A percentile compares a stretch with the other conserved stretches of the same genome.
Evolutionary conservation across 2,329 filamentous ascomycete genomes (phyloP).

Genomic region (Paraconiothyrium sp.): DNA sequence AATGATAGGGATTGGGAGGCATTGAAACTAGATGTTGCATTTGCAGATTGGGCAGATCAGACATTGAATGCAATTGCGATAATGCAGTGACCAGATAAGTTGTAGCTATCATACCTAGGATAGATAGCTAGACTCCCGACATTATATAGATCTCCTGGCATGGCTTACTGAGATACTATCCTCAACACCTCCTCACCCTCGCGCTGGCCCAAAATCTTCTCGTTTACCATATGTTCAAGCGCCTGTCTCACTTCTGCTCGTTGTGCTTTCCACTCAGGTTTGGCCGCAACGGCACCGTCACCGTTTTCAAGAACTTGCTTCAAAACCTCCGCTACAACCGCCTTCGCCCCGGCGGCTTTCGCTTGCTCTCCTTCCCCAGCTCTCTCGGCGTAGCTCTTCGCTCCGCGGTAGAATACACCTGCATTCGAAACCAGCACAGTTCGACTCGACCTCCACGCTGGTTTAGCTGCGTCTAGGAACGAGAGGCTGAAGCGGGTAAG

Average conservation of each 20-base stretch:
- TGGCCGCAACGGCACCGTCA: conserved; percentile 19
- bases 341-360: conserved; percentile 19
- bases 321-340: conserved; percentile 18
- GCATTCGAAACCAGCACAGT: conserved; percentile 46
- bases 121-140: too few species aligned
- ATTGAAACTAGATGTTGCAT: conserved; percentile 36
- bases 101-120: too few species aligned
- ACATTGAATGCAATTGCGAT: conserved; percentile 44
- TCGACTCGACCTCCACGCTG: conserved; percentile 44
- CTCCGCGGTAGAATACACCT: conserved; percentile 52
- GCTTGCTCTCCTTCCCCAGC: conserved; percentile 46
- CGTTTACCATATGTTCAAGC: conserved; percentile 36
- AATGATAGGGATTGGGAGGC: conserved; percentile 37
- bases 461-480: conserved; percentile 30
- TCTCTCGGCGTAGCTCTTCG: conserved; percentile 43
- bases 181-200: conserved; percentile 21
- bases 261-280: conserved; percentile 33
- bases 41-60: conserved; percentile 44
- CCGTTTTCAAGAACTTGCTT: conserved; percentile 17
- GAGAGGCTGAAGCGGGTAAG: conserved; percentile 47
- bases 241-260: conserved; percentile 34
- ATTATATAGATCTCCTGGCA: too few species aligned
- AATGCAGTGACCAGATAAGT: conserved; percentile 15
- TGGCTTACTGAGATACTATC: not conserved
- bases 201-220: conserved; percentile 28